Percentiles rank a stretch among this genome's conserved stretches.
These are phyloP conservation scores for Trichoderma sp. DNA, from an alignment of 2,329 filamentous ascomycete species.

Conservation along the genomic window DNA sequence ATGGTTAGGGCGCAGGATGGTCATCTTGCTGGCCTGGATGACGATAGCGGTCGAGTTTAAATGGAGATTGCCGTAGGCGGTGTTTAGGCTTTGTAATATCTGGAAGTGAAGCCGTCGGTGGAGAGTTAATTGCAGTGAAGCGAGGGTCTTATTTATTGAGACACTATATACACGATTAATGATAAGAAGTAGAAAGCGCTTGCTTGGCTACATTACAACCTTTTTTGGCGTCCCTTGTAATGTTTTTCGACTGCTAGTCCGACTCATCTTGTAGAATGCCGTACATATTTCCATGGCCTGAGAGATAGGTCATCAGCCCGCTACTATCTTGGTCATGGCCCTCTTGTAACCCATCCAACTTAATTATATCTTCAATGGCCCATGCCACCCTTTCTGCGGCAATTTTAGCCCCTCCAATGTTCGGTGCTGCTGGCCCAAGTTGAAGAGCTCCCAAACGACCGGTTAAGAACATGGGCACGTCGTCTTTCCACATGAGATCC, in stretches of 20 bases:
- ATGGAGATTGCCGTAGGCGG: neutral
- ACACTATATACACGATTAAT: neutral
- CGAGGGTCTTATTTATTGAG: neutral
- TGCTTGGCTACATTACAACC: neutral
- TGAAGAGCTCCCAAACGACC: constrained; percentile 65
- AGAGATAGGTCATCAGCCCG: constrained; percentile 31
- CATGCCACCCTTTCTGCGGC: constrained; percentile 72
- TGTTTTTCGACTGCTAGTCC: neutral
- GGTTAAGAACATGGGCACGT: constrained; percentile 70
- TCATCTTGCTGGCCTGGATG: constrained; percentile 21
- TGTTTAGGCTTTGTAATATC: neutral
- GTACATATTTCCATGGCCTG: constrained; percentile 38
- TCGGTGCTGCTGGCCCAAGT: constrained; percentile 69
- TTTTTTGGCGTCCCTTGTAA: neutral
- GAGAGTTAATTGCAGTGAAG: neutral
- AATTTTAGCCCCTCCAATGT: constrained; percentile 68
- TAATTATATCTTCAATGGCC: constrained; percentile 58
- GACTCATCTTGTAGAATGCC: constrained; percentile 19
- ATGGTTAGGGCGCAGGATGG: constrained; percentile 28
- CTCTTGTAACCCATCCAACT: constrained; percentile 19
- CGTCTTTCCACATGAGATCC: constrained; percentile 70
- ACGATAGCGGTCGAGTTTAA: neutral
- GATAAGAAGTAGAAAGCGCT: neutral
- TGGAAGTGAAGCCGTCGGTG: neutral
- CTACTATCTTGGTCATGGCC: constrained; percentile 6